These are phyloP conservation scores for Lasiosphaeris hirsuta DNA, from an alignment of 495 filamentous ascomycete species.

Conservation along the genomic window DNA sequence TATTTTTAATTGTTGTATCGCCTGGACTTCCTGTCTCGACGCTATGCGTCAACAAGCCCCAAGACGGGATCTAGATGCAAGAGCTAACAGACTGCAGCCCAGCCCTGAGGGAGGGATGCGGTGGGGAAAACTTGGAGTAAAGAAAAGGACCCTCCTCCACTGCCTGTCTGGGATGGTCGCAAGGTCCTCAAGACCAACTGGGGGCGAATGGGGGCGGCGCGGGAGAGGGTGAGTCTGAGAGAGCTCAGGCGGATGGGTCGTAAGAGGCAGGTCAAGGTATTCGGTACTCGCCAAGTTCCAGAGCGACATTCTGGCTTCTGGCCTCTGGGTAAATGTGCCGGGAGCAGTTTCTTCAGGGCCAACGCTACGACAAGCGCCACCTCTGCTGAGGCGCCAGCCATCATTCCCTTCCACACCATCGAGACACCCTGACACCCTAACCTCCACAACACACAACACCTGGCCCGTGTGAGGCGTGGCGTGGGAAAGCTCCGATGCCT, in stretches of 20 bases:
- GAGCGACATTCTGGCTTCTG: conserved; percentile 10
- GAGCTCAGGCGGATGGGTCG: conserved; percentile 2
- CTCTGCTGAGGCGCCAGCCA: conserved; percentile 3
- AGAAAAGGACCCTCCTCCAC: conserved; percentile 9
- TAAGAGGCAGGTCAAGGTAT: conserved; percentile 18
- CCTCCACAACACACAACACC: too few relatives aligned
- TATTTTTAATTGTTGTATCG: conserved; percentile 11
- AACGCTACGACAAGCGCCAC: conserved; percentile 1
- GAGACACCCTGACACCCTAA: not conserved
- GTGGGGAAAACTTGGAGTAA: not conserved
- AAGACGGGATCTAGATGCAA: conserved; percentile 1
- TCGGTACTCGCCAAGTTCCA: conserved; percentile 25
- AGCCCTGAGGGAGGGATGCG: conserved; percentile 2
- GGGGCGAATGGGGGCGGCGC: not conserved
- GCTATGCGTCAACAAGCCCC: not conserved
- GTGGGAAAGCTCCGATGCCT: too few relatives aligned
- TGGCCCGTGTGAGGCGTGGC: too few relatives aligned
- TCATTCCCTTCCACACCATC: conserved; percentile 11
- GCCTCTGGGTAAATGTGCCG: conserved; percentile 31
- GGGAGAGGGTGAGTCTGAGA: not conserved
- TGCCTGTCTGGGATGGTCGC: conserved; percentile 9
- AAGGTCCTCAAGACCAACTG: not conserved
- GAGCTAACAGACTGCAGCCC: not conserved
- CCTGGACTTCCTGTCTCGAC: conserved; percentile 1
- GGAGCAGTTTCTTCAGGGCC: conserved; percentile 7